phyloP scores from a whole-genome alignment of 768 basidiomycete species.

The Leccinum sublutescens region DNA sequence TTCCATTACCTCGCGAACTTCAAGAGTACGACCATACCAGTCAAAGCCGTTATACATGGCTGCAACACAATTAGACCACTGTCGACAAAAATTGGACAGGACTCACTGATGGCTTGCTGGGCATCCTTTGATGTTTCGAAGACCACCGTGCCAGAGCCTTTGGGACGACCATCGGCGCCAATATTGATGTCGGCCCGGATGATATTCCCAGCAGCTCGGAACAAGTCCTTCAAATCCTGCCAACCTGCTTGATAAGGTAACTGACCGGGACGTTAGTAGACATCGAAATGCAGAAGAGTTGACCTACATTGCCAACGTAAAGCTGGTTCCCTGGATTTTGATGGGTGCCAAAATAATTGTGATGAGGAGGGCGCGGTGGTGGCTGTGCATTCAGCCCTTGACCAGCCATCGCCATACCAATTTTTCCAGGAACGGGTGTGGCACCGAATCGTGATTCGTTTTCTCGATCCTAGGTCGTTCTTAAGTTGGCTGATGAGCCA shows the following conservation, averaged over 20 bases:
- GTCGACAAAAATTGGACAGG: not conserved
- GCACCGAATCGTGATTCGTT: constrained; percentile 94
- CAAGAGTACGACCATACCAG: constrained; percentile 93
- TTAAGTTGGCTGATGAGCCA: not conserved
- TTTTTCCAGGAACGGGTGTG: constrained; percentile 93
- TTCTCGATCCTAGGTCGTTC: constrained; percentile 78
- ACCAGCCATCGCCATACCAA: constrained; percentile 95
- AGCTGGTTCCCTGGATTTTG: constrained; percentile 83
- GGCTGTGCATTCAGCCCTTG: constrained; percentile 77
- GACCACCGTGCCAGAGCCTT: constrained; percentile 97
- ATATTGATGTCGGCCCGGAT: constrained; percentile 95
- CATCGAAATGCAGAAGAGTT: not conserved
- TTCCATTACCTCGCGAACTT: constrained; percentile 83
- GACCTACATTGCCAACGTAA: constrained; percentile 84
- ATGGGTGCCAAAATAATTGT: constrained; percentile 63
- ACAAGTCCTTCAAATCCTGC: constrained; percentile 98
- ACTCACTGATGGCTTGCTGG: constrained; percentile 85
- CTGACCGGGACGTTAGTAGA: constrained; percentile 39
- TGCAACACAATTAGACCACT: constrained; percentile 31
- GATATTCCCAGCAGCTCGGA: constrained; percentile 93
- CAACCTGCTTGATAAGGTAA: constrained; percentile 96
- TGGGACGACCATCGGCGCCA: constrained; percentile 87
- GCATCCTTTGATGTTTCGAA: constrained; percentile 92
- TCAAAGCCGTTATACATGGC: constrained; percentile 97
- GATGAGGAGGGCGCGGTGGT: constrained; percentile 79